Evolutionary conservation across 768 basidiomycete genomes (phyloP).

Genomic region (Panellus pusillus): DNA sequence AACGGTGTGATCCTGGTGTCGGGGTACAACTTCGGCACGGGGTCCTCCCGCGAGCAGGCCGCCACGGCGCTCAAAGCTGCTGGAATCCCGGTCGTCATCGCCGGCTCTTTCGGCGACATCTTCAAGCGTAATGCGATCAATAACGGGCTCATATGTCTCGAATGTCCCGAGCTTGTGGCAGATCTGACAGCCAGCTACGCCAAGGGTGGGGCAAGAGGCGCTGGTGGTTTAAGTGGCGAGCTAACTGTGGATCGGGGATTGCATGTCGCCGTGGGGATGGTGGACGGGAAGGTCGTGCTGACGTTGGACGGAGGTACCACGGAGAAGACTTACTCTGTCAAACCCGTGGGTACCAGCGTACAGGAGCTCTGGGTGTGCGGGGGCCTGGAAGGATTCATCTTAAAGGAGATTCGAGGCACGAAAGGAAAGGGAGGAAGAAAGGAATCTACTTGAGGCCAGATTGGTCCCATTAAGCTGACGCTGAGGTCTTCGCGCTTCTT

Average conservation of each 20-base stretch:
- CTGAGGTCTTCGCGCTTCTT: constrained; percentile 14
- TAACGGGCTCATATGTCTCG: constrained; percentile 94
- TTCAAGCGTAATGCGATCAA: constrained; percentile 99
- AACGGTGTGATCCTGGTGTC: constrained; percentile 80
- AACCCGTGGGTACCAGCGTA: constrained; percentile 87
- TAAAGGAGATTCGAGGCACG: constrained; percentile 63
- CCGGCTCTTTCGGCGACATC: constrained; percentile 99
- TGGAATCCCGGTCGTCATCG: constrained; percentile 89
- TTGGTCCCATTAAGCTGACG: no score
- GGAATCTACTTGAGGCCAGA: no score
- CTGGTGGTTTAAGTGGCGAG: constrained; percentile 80
- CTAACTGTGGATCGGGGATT: constrained; percentile 79
- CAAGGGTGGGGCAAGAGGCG: constrained; percentile 70
- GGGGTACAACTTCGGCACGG: constrained; percentile 98
- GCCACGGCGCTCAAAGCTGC: constrained; percentile 96
- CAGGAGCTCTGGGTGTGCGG: constrained; percentile 98
- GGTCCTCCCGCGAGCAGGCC: constrained; percentile 97
- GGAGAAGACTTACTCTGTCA: constrained; percentile 59
- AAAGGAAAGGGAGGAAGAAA: no score
- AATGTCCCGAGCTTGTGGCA: constrained; percentile 84
- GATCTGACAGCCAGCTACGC: constrained; percentile 80
- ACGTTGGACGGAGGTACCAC: constrained; percentile 26
- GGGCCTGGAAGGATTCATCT: constrained; percentile 88
- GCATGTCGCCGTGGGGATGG: constrained; percentile 64
- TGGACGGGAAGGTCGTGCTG: constrained; percentile 67